These are phyloP conservation scores for Penicillium sp. DNA, from an alignment of 2,329 filamentous ascomycete genomes.

Conservation along the genomic window DNA sequence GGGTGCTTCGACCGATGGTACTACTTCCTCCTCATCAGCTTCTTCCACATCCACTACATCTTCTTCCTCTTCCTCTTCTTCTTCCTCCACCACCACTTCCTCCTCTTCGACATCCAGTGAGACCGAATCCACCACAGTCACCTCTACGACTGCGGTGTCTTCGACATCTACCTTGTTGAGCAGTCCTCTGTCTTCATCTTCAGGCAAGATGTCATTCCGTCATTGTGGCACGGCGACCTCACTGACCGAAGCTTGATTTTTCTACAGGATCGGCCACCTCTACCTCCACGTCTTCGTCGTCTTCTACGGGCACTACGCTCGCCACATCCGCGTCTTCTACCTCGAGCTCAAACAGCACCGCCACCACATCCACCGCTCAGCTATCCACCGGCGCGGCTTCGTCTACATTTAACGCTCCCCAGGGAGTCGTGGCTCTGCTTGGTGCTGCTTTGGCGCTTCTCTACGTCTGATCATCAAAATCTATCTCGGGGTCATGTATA, in stretches of 20 bases:
- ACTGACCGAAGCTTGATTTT: neutral
- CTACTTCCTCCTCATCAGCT: neutral
- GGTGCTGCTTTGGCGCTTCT: slow-evolving; percentile 5
- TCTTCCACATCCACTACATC: neutral
- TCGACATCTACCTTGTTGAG: neutral
- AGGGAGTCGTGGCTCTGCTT: slow-evolving; percentile 1
- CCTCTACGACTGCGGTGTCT: neutral
- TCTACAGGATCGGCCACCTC: neutral
- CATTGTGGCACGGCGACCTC: neutral
- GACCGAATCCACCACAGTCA: neutral
- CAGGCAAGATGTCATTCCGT: slow-evolving; percentile 7
- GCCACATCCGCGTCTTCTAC: neutral
- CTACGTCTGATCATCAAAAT: too few relatives aligned
- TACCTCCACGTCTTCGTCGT: neutral
- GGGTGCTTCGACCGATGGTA: slow-evolving; percentile 7
- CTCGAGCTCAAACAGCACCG: too few relatives aligned
- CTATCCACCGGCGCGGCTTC: neutral
- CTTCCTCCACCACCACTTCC: neutral
- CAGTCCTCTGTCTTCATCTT: slow-evolving; percentile 2
- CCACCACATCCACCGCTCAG: too few relatives aligned
- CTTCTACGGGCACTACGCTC: neutral
- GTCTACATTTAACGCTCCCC: neutral
- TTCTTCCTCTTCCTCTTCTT: neutral
- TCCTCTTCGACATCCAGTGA: neutral
- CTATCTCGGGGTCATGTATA: too few relatives aligned